These are phyloP conservation scores for Cyclotella distinguenda DNA, from an alignment of 108 stramenopile genomes.

Conservation along the genomic window DNA sequence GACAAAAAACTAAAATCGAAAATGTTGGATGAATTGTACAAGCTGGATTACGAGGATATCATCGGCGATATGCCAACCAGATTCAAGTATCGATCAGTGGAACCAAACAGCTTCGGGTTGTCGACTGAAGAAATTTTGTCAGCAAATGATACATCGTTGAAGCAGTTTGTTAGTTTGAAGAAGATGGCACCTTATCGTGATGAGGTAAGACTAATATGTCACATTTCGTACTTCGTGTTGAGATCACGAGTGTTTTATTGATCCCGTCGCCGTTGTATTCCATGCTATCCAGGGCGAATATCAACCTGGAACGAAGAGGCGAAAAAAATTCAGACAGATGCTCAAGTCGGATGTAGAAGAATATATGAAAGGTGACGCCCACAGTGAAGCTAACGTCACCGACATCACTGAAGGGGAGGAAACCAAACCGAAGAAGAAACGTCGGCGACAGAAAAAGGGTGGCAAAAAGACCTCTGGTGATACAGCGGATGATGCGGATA, in stretches of 20 bases:
- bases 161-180: constrained; percentile 95
- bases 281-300: constrained; percentile 46
- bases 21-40: constrained; percentile 92
- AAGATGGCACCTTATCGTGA: constrained; percentile 95
- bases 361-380: constrained; percentile 34
- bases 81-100: constrained; percentile 97
- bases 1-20: constrained; percentile 74
- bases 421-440: constrained; percentile 60
- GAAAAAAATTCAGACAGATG: constrained; percentile 77
- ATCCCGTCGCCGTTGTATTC: not conserved
- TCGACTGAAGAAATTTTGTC: constrained; percentile 92
- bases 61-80: constrained; percentile 94
- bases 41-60: constrained; percentile 98
- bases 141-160: constrained; percentile 89
- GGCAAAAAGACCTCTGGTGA: constrained; percentile 17
- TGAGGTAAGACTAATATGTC: constrained; percentile 41
- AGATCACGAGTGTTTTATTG: not conserved
- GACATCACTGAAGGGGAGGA: constrained; percentile 27
- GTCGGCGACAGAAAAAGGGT: constrained; percentile 49
- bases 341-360: constrained; percentile 56
- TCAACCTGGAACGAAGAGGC: constrained; percentile 65
- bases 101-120: constrained; percentile 89
- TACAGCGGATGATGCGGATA: not conserved
- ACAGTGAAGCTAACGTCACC: not conserved
- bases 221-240: not conserved